Evolutionary conservation across 345 rosid species (phyloP).

Genomic region (Erucastrum elatum): DNA sequence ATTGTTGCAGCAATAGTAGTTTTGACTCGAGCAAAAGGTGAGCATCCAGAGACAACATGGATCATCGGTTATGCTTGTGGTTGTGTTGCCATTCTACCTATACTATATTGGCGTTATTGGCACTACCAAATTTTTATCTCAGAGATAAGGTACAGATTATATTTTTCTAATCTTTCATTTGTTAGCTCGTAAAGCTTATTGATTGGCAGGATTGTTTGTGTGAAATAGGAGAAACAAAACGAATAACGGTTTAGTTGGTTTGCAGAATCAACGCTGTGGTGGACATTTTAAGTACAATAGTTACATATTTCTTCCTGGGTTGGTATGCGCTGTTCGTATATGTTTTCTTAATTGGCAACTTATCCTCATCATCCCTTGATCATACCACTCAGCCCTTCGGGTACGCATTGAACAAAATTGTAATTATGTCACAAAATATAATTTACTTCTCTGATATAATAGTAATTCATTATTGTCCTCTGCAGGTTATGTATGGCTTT

Average conservation of each 20-base stretch:
- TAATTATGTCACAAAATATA: neutral
- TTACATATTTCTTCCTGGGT: neutral
- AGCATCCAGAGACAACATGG: constrained; percentile 3
- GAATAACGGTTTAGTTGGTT: neutral
- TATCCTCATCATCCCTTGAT: too few relatives aligned
- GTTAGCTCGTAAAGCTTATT: neutral
- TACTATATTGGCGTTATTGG: neutral
- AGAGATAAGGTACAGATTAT: neutral
- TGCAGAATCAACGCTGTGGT: neutral
- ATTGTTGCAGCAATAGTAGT: constrained; percentile 13
- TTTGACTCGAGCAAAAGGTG: constrained; percentile 1
- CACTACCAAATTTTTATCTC: neutral
- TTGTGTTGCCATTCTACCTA: neutral
- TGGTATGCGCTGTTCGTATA: neutral
- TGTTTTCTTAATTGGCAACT: too few relatives aligned
- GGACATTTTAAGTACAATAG: neutral
- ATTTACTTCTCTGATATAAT: neutral
- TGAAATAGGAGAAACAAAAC: neutral
- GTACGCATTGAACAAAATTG: too few relatives aligned
- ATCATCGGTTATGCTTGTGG: constrained; percentile 13
- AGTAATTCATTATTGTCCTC: neutral
- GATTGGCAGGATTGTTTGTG: neutral
- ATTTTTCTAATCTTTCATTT: neutral
- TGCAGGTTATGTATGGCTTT: neutral
- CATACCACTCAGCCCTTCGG: too few relatives aligned